Evolutionary conservation across 1,284 basidiomycete species (phyloP).

Genomic region (Neonothopanus nambi): DNA sequence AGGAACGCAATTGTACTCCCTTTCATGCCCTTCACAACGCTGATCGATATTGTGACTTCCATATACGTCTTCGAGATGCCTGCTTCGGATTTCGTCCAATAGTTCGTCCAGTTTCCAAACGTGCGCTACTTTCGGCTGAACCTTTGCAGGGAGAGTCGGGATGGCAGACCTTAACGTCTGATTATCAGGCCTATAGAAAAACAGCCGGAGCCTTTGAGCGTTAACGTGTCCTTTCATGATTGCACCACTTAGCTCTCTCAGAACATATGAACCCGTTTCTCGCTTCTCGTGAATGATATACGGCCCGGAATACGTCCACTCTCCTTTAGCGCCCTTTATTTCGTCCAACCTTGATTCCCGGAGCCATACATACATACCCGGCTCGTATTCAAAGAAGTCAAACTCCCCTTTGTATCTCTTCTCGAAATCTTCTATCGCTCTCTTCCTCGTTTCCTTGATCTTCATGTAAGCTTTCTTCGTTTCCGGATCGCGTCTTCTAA

Average conservation of each 20-base stretch:
- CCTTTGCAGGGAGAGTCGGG: neutral
- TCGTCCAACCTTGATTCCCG: constrained; percentile 5
- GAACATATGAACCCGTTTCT: neutral
- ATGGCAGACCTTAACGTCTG: neutral
- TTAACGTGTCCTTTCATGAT: constrained; percentile 4
- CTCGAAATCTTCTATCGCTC: neutral
- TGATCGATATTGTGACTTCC: too few species aligned
- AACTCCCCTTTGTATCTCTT: neutral
- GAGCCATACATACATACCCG: constrained; percentile 5
- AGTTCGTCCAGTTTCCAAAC: too few species aligned
- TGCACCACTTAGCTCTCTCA: constrained; percentile 3
- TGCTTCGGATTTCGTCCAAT: too few species aligned
- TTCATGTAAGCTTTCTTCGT: neutral
- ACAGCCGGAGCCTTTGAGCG: neutral
- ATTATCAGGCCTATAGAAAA: constrained; percentile 4
- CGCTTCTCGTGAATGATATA: constrained; percentile 13
- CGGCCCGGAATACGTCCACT: constrained; percentile 12
- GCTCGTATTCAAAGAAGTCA: constrained; percentile 2
- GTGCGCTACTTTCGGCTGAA: too few species aligned
- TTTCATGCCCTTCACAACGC: too few species aligned
- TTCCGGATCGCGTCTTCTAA: constrained; percentile 4
- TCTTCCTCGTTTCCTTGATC: neutral
- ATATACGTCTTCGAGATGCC: too few species aligned
- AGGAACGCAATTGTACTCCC: too few species aligned
- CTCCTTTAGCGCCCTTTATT: constrained; percentile 1